phyloP scores from a whole-genome alignment of 805 yeast species.

The Metschnikowia koreensis region DNA sequence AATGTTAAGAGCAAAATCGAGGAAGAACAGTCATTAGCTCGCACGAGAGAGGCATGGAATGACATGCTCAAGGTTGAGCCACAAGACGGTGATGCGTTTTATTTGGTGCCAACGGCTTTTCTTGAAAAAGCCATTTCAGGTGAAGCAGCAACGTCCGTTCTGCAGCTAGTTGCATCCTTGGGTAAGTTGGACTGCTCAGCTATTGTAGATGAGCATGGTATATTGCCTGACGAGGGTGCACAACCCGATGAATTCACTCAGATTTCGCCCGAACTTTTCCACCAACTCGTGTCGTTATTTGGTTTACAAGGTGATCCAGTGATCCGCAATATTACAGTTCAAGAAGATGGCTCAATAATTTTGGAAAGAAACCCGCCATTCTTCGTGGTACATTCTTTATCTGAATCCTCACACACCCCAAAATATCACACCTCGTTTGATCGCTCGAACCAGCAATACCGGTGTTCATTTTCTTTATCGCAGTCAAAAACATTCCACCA shows the following conservation, averaged over 20 bases:
- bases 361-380: conserved; percentile 38
- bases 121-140: conserved; percentile 37
- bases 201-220: conserved; percentile 46
- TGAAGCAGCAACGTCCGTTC: conserved; percentile 17
- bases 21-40: conserved; percentile 1
- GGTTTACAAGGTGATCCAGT: conserved; percentile 45
- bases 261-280: conserved; percentile 46
- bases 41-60: conserved; percentile 11
- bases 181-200: conserved; percentile 49
- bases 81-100: conserved; percentile 49
- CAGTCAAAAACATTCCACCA: conserved; percentile 35
- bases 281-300: conserved; percentile 50
- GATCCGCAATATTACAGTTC: conserved; percentile 27
- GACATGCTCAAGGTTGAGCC: conserved; percentile 4
- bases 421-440: conserved; percentile 3
- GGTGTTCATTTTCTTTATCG: conserved; percentile 24
- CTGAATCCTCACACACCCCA: conserved; percentile 16
- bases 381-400: conserved; percentile 34
- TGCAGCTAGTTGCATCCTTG: conserved; percentile 28
- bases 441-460: conserved; percentile 6
- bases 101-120: conserved; percentile 49
- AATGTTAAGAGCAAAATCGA: neutral
- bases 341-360: conserved; percentile 26
- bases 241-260: conserved; percentile 22
- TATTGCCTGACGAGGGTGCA: conserved; percentile 30